phyloP scores from a whole-genome alignment of 768 basidiomycete genomes.

The Tulasnella sp. region DNA sequence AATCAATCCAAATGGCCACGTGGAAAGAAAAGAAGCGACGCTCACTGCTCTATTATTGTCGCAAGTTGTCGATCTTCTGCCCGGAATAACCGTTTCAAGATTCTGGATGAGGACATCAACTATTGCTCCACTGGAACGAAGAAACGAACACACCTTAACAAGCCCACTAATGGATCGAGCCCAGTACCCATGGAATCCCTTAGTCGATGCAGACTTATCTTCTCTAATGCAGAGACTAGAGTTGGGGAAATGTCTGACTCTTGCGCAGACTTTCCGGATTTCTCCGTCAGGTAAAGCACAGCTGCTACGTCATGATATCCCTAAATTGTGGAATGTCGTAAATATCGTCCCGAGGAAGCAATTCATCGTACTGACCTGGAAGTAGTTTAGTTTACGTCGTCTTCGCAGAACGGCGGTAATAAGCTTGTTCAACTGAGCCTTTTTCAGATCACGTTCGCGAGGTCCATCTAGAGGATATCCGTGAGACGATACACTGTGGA shows the following conservation, averaged over 20 bases:
- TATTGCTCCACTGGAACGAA: not conserved
- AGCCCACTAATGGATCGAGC: conserved; percentile 72
- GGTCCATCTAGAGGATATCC: too few relatives aligned
- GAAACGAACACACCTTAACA: conserved; percentile 41
- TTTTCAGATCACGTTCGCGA: conserved; percentile 45
- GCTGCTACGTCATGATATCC: conserved; percentile 90
- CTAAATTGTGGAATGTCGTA: conserved; percentile 27
- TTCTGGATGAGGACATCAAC: conserved; percentile 30
- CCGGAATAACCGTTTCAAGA: conserved; percentile 59
- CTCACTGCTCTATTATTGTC: conserved; percentile 51
- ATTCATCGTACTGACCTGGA: conserved; percentile 41
- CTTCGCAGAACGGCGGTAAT: conserved; percentile 64
- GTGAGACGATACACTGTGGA: too few relatives aligned
- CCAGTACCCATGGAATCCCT: conserved; percentile 81
- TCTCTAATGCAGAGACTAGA: conserved; percentile 31
- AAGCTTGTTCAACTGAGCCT: conserved; percentile 48
- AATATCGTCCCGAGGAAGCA: not conserved
- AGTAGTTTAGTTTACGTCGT: conserved; percentile 64
- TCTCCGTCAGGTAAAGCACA: conserved; percentile 59
- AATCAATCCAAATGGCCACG: too few relatives aligned
- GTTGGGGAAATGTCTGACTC: conserved; percentile 19
- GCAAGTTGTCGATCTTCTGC: conserved; percentile 60
- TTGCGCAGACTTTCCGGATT: conserved; percentile 41
- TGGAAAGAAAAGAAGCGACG: conserved; percentile 8
- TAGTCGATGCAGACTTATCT: conserved; percentile 61